Conservation (phyloP, 73 alveolate species). For the Paramecium biaurelia region DNA sequence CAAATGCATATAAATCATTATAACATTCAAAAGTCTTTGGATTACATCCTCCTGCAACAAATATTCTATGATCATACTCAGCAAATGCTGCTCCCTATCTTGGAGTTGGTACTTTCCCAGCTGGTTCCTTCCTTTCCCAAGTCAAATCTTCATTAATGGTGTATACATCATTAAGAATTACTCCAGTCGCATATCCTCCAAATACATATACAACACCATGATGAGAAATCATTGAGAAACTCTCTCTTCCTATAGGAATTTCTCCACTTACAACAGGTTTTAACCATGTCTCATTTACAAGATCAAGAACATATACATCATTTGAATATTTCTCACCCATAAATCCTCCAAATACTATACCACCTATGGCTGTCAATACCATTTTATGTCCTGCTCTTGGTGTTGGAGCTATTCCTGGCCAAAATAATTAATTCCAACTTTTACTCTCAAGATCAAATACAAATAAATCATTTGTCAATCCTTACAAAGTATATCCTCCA, state of each 20-base stretch:
- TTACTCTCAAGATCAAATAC: constrained; percentile 48
- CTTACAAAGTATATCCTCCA: constrained; percentile 42
- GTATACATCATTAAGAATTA: constrained; percentile 27
- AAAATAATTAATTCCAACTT: constrained; percentile 43
- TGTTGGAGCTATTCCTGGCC: constrained; percentile 33
- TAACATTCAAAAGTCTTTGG: constrained; percentile 42
- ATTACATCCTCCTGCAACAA: constrained; percentile 55
- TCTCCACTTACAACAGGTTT: constrained; percentile 51
- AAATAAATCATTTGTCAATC: constrained; percentile 31
- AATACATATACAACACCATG: constrained; percentile 43
- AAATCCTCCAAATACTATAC: constrained; percentile 50
- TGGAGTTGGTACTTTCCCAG: constrained; percentile 35
- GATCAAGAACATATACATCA: constrained; percentile 37
- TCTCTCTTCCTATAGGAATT: constrained; percentile 43
- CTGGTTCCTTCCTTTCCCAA: constrained; percentile 39
- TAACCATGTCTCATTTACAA: constrained; percentile 33
- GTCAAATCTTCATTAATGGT: constrained; percentile 42
- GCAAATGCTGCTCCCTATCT: constrained; percentile 49
- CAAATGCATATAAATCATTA: constrained; percentile 41
- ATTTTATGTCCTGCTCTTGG: constrained; percentile 57
- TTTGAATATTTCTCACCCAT: constrained; percentile 45
- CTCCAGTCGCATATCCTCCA: constrained; percentile 61
- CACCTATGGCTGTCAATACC: constrained; percentile 25
- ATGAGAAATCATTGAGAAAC: constrained; percentile 31
- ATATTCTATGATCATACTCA: constrained; percentile 43